Base-by-base conservation (phyloP, 176 grass and related monocot species). In the Carex kokanica region DNA sequence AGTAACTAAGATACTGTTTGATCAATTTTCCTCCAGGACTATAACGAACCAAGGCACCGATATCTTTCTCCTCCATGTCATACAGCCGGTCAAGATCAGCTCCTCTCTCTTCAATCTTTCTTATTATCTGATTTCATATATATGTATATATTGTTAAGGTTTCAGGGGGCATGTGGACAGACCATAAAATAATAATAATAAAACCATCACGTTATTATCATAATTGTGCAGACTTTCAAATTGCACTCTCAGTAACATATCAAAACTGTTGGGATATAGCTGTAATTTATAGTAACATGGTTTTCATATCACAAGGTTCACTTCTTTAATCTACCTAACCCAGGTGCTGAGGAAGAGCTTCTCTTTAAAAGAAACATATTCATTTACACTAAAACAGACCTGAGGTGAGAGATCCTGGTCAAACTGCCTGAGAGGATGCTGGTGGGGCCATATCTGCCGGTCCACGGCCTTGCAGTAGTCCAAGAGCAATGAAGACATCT, bases 1-100 rank as follows among this genome's bases (percentile, higher is more conserved):
- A 93, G 86, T 91, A 93, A 66, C 90, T 89, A 34, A 94, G 82
- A 2, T 79, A 90, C 83, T 98, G 95, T 72, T 98, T 98, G 79
- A 98, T 92, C 92, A 93, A 84, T 88, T 94, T 93, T 89, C 95
- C 95, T 45, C 90, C 89, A 77, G 93, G 92, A 87, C 83, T 86
- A 83, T 84, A 94, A 75, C 95, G 90, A 74, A 98, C 89, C 63
- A 98, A 82, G 78, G 92, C 92, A 84, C 95, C 89, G 64, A 98
- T 88, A 84, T 98, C 95, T 82, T 91, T 98, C 82, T 98, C 95
- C 86, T 94, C 95, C 95, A 98, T 94, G 85, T 94, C 92, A 84
- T 91, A 91, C 65, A 98, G 88, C 78, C 82, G 87, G 81, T 98
- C 95, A 70, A 98, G 64, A 85, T 98, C 90, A 60, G 90, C 88